Evolutionary conservation across 1,139 yeast genomes (phyloP).

Genomic region (Kurtzmaniella quercitrusa): DNA sequence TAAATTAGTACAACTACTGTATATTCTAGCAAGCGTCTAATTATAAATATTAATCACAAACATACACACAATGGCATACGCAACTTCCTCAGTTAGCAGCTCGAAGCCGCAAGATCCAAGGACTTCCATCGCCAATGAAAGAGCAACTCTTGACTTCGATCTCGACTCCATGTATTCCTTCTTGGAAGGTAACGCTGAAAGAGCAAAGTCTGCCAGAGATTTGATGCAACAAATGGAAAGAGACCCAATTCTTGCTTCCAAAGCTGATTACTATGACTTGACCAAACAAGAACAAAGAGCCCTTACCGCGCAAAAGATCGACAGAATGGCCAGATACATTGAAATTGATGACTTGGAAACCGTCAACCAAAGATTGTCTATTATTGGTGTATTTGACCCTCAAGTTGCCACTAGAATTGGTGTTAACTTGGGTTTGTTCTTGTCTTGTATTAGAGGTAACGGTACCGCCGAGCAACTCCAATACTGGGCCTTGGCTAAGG

Average conservation of each 20-base stretch:
- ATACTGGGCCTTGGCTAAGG: constrained; percentile 39
- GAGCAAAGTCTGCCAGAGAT: constrained; percentile 25
- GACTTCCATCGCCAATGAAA: constrained; percentile 29
- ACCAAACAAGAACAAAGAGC: constrained; percentile 35
- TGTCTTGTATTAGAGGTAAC: constrained; percentile 66
- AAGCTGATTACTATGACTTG: constrained; percentile 34
- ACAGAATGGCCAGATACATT: constrained; percentile 34
- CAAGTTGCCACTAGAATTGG: constrained; percentile 51
- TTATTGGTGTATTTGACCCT: constrained; percentile 60
- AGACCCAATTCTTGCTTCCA: constrained; percentile 37
- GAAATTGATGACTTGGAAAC: constrained; percentile 35
- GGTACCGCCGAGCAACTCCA: constrained; percentile 52
- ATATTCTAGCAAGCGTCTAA: background rate
- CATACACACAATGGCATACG: background rate
- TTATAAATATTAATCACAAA: background rate
- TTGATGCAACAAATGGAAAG: constrained; percentile 40
- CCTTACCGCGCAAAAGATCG: constrained; percentile 32
- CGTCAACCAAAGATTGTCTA: constrained; percentile 40
- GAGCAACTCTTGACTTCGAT: constrained; percentile 27
- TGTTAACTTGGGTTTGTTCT: constrained; percentile 68
- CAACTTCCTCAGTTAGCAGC: constrained; percentile 13
- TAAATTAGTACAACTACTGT: background rate
- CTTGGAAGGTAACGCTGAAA: constrained; percentile 36
- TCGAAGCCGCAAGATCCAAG: constrained; percentile 34
- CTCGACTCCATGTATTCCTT: constrained; percentile 36